phyloP scores from a whole-genome alignment of 1,284 basidiomycete species.

The Phenoliferia sp. region DNA sequence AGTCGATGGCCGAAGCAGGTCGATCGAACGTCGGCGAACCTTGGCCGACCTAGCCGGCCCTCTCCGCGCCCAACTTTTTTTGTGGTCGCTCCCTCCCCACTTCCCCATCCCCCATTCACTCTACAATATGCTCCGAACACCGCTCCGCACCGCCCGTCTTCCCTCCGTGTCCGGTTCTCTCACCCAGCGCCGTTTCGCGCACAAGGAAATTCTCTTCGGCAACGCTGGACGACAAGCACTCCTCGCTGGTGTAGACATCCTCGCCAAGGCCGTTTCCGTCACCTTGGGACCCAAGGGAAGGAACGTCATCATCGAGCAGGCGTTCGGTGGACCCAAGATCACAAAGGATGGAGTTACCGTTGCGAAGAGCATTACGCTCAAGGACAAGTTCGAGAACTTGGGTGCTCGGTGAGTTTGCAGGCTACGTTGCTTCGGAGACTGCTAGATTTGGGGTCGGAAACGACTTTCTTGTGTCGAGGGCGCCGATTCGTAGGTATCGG shows the following conservation, averaged over 20 bases:
- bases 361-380: slow-evolving; percentile 86
- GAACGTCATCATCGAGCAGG: slow-evolving; percentile 98
- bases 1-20: background rate
- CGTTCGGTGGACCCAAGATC: slow-evolving; percentile 86
- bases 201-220: slow-evolving; percentile 82
- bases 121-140: slow-evolving; percentile 8
- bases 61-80: background rate
- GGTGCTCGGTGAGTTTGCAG: slow-evolving; percentile 89
- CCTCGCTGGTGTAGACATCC: slow-evolving; percentile 89
- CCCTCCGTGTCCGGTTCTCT: slow-evolving; percentile 6
- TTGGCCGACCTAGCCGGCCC: no score
- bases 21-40: background rate
- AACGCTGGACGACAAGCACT: slow-evolving; percentile 92
- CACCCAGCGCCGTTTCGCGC: slow-evolving; percentile 20
- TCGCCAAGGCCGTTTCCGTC: slow-evolving; percentile 90
- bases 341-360: slow-evolving; percentile 87
- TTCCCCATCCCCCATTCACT: background rate
- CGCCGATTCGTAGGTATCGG: no score
- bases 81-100: background rate
- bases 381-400: slow-evolving; percentile 99
- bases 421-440: background rate
- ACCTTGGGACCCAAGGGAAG: slow-evolving; percentile 97
- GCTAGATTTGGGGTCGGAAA: background rate
- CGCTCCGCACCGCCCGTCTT: slow-evolving; percentile 5
- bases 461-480: background rate